These are phyloP conservation scores for Exobasidium rhododendri DNA, from an alignment of 1,284 basidiomycete species.

Conservation along the genomic window DNA sequence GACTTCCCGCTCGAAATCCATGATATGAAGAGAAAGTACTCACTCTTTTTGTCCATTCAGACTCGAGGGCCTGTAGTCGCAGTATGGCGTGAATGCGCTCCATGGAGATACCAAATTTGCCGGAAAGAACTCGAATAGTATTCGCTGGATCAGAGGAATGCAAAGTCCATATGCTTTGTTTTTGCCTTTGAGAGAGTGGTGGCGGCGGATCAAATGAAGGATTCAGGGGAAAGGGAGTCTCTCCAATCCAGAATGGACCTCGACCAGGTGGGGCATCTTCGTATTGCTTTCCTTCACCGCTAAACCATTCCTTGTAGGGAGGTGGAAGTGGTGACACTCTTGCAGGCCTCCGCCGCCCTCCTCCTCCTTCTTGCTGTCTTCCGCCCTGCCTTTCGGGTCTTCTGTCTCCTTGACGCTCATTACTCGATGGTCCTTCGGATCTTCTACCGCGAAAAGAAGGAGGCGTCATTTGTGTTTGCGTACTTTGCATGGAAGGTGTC, in stretches of 20 bases:
- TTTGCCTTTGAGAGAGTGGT: slow-evolving; percentile 37
- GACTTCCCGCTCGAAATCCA: background rate
- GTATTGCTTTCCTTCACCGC: background rate
- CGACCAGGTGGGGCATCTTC: slow-evolving; percentile 3
- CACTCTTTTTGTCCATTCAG: slow-evolving; percentile 41
- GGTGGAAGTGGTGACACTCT: background rate
- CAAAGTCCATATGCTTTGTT: slow-evolving; percentile 45
- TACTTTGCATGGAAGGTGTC: background rate
- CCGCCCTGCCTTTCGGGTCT: background rate
- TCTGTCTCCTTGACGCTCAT: background rate
- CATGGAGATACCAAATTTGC: slow-evolving; percentile 38
- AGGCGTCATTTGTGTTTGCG: background rate
- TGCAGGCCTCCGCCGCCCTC: background rate
- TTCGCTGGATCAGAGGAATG: slow-evolving; percentile 37
- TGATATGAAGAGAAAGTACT: slow-evolving; percentile 15
- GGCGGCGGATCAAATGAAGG: slow-evolving; percentile 49
- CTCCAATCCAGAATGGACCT: slow-evolving; percentile 4
- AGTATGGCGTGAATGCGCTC: slow-evolving; percentile 45
- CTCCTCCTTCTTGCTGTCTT: background rate
- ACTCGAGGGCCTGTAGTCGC: slow-evolving; percentile 48
- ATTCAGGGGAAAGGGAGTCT: slow-evolving; percentile 49
- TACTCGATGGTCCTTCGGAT: background rate
- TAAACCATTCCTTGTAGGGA: slow-evolving; percentile 3
- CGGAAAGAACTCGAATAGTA: slow-evolving; percentile 44
- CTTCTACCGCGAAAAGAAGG: background rate